These are phyloP conservation scores for Kandelia obovata DNA, from an alignment of 345 rosid species.

Conservation along the genomic window DNA sequence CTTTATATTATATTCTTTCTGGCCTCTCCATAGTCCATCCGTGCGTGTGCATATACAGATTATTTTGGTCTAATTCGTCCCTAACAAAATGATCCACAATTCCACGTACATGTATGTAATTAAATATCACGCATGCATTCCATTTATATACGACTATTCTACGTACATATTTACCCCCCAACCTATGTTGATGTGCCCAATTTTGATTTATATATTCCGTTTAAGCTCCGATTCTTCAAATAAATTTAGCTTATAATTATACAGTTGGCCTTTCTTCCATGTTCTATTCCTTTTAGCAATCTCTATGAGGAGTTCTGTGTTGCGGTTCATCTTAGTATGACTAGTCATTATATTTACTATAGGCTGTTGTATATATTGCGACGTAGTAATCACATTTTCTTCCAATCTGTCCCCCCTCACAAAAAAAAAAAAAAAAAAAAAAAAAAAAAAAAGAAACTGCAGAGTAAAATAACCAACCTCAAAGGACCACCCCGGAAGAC, in stretches of 20 bases:
- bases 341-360: not conserved
- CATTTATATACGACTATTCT: too few relatives aligned
- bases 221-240: too few relatives aligned
- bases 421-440: not conserved
- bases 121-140: too few relatives aligned
- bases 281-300: too few relatives aligned
- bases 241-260: too few relatives aligned
- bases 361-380: not conserved
- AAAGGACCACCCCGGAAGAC: slow-evolving; percentile 35
- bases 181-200: too few relatives aligned
- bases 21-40: not conserved
- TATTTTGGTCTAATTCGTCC: too few relatives aligned
- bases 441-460: not conserved
- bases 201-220: too few relatives aligned
- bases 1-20: not conserved
- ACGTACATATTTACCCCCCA: too few relatives aligned
- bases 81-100: not conserved
- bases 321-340: not conserved
- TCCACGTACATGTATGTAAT: not conserved
- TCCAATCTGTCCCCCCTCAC: slow-evolving; percentile 22
- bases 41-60: too few relatives aligned
- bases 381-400: slow-evolving; percentile 23
- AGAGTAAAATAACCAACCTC: slow-evolving; percentile 14
- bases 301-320: too few relatives aligned
- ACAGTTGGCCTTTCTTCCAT: too few relatives aligned